Evolutionary conservation across 768 basidiomycete species (phyloP), one percentile per base, ranked within the genome.

Genomic region (Megacollybia marginata): DNA sequence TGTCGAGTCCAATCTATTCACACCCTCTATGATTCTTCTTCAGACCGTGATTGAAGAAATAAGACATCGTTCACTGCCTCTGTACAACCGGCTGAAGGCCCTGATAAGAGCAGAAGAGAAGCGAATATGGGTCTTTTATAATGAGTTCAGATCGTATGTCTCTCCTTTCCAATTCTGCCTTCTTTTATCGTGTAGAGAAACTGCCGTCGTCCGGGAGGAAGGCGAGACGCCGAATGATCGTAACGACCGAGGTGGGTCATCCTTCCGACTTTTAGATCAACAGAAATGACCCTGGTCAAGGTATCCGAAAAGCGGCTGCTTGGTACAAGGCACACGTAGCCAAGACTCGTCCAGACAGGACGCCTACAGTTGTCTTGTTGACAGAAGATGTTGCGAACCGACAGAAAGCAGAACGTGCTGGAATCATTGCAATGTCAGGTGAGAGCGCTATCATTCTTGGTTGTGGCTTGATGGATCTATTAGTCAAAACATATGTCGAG

Each of bases 41-140:
- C 95, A 98, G 67, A 99, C 95, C 0, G 94, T 97, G 2, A 72
- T 98, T 47, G 90, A 96, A 55, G 96, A 99, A 80, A 92, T 97
- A 52, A 78, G 95, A 51, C 96, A 98, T 63, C 79, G 96, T 16
- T 92, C 89, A 1, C 69, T 98, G 20, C 95, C 95, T 4, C 69
- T 98, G 13, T 92, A 91, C 68, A 97, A 93, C 63, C 85, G 94
- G 32, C 75, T 99, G 54, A 94, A 90, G 57, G 80, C 85, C 1
- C 73, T 98, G 44, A 75, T 86, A 31, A 87, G 82, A 54, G 79
- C 83, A 55, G 95, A 97, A 50, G 92, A 91, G 53, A 92, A 92
- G 61, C 72, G 69, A n/a, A 76, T 85, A 9, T 90, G 83, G 82
- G 73, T 88, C 6, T 92, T 91, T 61, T 91, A 92, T 62, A 90